A percentile compares a stretch with the other conserved stretches of the same genome.
Evolutionary conservation across 2,329 filamentous ascomycete genomes (phyloP).

Genomic region (Epichloe festucae): DNA sequence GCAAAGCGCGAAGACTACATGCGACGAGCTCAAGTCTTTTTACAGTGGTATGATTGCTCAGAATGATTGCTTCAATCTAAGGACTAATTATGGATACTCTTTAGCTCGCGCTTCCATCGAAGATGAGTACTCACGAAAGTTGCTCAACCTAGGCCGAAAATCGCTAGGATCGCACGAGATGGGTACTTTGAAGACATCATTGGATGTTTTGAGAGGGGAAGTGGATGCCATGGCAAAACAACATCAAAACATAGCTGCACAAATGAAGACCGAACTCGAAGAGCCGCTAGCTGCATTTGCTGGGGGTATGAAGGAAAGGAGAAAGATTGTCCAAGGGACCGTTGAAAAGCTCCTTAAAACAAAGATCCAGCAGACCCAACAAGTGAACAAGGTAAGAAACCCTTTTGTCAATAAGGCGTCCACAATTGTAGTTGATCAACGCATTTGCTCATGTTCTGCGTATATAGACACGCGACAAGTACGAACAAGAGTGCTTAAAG

Average conservation of each 20-base stretch:
- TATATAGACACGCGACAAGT: conserved; percentile 68
- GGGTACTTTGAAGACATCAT: conserved; percentile 68
- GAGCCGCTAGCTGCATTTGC: conserved; percentile 86
- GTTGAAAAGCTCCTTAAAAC: conserved; percentile 90
- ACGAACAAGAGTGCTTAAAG: conserved; percentile 94
- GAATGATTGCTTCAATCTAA: not conserved
- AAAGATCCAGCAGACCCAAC: conserved; percentile 81
- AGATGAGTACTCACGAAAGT: conserved; percentile 88
- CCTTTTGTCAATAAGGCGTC: not conserved
- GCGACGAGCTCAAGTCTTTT: conserved; percentile 85
- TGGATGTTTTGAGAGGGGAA: conserved; percentile 80
- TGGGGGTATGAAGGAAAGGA: conserved; percentile 87
- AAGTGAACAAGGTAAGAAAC: conserved; percentile 70
- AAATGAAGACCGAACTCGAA: conserved; percentile 94
- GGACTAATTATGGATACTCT: not conserved
- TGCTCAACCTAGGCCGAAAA: conserved; percentile 76
- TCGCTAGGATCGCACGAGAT: conserved; percentile 77
- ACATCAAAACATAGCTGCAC: conserved; percentile 74
- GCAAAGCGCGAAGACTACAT: conserved; percentile 86
- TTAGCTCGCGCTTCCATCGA: conserved; percentile 81
- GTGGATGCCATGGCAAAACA: conserved; percentile 90
- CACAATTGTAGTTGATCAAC: not conserved
- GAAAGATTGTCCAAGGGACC: conserved; percentile 89
- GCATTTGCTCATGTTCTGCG: not conserved
- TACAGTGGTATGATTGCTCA: conserved; percentile 52